Evolutionary conservation across 768 basidiomycete genomes (phyloP).

Genomic region (Kondoa subrosea): DNA sequence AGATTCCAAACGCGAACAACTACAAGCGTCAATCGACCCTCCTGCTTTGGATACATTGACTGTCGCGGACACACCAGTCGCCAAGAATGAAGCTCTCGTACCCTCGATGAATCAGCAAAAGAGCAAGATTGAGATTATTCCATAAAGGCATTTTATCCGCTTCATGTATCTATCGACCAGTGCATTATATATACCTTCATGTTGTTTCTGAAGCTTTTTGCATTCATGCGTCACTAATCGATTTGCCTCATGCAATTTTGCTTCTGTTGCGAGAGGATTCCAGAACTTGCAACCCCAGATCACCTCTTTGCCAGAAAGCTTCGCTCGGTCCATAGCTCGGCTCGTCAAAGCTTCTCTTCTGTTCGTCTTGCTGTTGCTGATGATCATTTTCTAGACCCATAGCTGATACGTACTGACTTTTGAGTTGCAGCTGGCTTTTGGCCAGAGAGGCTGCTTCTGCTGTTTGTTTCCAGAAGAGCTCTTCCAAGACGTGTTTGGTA

Average conservation of each 20-base stretch:
- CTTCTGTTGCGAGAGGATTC: background rate
- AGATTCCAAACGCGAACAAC: background rate
- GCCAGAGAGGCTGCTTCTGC: conserved; percentile 31
- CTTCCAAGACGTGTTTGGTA: conserved; percentile 54
- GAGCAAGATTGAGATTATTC: too few relatives aligned
- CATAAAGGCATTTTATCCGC: too few relatives aligned
- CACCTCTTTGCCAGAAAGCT: background rate
- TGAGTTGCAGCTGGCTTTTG: conserved; percentile 2
- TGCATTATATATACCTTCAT: too few relatives aligned
- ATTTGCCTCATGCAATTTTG: too few relatives aligned
- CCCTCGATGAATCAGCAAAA: too few relatives aligned
- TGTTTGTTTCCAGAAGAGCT: conserved; percentile 59
- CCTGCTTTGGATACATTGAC: too few relatives aligned
- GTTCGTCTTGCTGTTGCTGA: background rate
- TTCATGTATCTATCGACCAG: too few relatives aligned
- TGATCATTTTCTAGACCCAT: background rate
- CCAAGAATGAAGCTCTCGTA: too few relatives aligned
- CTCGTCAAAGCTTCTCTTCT: background rate
- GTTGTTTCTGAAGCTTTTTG: too few relatives aligned
- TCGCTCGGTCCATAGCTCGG: background rate
- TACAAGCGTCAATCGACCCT: too few relatives aligned
- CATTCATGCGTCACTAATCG: too few relatives aligned
- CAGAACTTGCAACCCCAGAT: background rate
- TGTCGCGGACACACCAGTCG: too few relatives aligned
- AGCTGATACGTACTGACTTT: conserved; percentile 12